Evolutionary conservation across 2,329 filamentous ascomycete species (phyloP), one percentile per base, ranked within the genome.

Genomic region (Mycocentrospora acerina): DNA sequence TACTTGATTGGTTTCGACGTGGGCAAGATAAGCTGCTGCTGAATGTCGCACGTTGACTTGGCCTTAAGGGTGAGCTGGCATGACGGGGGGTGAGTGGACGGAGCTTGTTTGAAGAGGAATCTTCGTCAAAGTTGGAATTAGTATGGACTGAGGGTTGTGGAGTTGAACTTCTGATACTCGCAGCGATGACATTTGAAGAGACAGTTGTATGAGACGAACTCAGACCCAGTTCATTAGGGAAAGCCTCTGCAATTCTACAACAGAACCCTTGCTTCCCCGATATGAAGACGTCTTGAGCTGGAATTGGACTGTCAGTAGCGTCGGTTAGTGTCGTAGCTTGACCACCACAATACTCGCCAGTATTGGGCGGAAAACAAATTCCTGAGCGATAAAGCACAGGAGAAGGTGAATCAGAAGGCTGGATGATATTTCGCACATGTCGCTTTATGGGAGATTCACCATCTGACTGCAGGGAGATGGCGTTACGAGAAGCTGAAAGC

Each of bases 61-160:
- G 47, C 29, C 61, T 59, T 9, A 68, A 35, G 14, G 62, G 62
- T 31, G 59, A 67, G 41, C 55, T 61, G 13, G 49, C 44, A 31
- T 36, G 35, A 9, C 62, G 60, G 3, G 49, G 35, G 15, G 59
- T 41, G 4, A 59, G 29, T 22, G 19, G 50, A 26, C 27, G 14
- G n/a, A 59, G 33, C 32, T 34, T 40, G 7, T 15, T 33, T 19
- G 41, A 16, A 10, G 34, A 36, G 14, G 13, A 16, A 11, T 7
- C 28, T 24, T 37, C 13, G 15, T 30, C 31, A 17, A 16, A 13
- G 6, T 28, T 32, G 15, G 13, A 12, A 11, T 32, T 24, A 31
- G 32, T 18, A 10, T 18, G 31, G 24, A 14, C 7, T 25, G 34
- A 16, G 18, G 17, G 37, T 28, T 46, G 22, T 13, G 32, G 24